Conservation (phyloP, 2,329 filamentous ascomycete species). For the Chaetomium olivaceum region DNA sequence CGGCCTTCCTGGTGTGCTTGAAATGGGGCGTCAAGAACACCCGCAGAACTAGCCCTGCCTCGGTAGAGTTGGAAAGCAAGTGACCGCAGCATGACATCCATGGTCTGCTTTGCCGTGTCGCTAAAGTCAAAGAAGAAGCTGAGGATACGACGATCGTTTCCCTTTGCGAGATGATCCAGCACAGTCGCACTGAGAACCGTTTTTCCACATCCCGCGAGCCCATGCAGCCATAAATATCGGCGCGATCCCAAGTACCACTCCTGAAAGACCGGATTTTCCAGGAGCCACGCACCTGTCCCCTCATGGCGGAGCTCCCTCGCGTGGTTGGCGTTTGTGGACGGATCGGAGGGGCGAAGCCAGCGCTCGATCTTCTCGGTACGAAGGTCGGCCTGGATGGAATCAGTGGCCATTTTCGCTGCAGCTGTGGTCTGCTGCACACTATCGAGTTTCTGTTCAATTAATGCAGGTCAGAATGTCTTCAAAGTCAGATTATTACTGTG, state of each 20-base stretch:
- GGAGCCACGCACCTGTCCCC: conserved; percentile 1
- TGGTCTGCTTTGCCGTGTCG: background rate
- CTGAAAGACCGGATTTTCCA: background rate
- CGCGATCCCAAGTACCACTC: conserved; percentile 1
- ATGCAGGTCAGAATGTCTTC: background rate
- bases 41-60: background rate
- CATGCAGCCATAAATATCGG: conserved; percentile 6
- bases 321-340: conserved; percentile 2
- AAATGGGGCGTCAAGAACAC: background rate
- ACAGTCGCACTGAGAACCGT: conserved; percentile 5
- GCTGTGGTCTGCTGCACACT: background rate
- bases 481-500: background rate
- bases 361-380: conserved; percentile 10
- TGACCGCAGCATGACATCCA: background rate
- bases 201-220: conserved; percentile 8
- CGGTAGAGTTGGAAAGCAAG: conserved; percentile 8
- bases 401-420: background rate
- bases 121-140: conserved; percentile 10
- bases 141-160: background rate
- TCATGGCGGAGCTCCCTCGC: background rate
- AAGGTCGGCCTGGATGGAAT: conserved; percentile 3
- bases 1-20: background rate
- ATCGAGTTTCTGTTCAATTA: conserved; percentile 12
- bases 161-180: conserved; percentile 6
- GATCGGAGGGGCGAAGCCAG: conserved; percentile 14